Evolutionary conservation across 495 filamentous ascomycete genomes (phyloP).

Genomic region (Penicillium bialowiezense): DNA sequence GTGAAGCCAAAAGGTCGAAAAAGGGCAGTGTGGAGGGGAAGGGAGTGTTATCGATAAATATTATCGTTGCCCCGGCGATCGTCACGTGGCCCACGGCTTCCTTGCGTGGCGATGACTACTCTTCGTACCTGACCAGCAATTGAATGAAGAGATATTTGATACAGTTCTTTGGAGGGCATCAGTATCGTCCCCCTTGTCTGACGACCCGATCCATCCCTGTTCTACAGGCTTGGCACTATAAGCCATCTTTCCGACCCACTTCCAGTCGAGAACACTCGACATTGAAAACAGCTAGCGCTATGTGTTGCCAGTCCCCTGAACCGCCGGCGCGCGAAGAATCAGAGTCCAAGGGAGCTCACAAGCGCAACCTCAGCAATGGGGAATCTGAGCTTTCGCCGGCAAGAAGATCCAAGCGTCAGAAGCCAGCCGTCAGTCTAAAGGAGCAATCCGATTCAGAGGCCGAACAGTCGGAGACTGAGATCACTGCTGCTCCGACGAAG

Average conservation of each 20-base stretch:
- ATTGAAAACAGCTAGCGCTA: neutral
- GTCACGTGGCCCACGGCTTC: conserved; percentile 23
- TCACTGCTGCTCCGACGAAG: neutral
- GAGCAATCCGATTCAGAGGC: conserved; percentile 15
- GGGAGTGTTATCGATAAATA: conserved; percentile 46
- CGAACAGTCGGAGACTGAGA: conserved; percentile 10
- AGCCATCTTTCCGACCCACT: too few relatives aligned
- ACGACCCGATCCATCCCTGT: too few relatives aligned
- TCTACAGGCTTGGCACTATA: too few relatives aligned
- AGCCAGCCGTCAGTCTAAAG: conserved; percentile 21
- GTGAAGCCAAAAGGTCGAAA: neutral
- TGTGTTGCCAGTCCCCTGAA: neutral
- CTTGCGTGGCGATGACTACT: neutral
- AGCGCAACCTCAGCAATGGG: conserved; percentile 30
- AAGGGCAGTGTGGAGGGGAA: conserved; percentile 6
- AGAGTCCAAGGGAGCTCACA: conserved; percentile 19
- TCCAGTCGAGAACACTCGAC: neutral
- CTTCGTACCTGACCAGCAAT: neutral
- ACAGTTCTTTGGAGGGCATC: too few relatives aligned
- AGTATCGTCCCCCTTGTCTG: too few relatives aligned
- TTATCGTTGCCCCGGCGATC: conserved; percentile 36
- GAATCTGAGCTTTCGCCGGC: conserved; percentile 26
- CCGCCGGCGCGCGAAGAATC: neutral
- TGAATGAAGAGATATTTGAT: neutral
- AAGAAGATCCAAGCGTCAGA: conserved; percentile 40